Percentiles rank a stretch among this genome's conserved stretches.
These are phyloP conservation scores for Fusarium setosum DNA, from an alignment of 2,329 filamentous ascomycete genomes.

Conservation along the genomic window DNA sequence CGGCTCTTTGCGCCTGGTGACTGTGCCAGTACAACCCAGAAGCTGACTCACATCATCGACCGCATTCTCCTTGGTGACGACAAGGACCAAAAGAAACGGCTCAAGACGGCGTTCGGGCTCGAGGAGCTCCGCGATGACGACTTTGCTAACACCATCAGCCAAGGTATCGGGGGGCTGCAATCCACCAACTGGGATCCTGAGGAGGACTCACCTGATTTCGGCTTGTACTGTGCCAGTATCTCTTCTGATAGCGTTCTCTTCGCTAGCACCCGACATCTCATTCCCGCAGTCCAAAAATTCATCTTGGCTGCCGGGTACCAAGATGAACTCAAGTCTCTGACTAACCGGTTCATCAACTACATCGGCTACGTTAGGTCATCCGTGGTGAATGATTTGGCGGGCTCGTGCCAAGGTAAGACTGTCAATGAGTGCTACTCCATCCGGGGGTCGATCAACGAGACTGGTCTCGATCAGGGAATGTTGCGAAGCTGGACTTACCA, in stretches of 20 bases:
- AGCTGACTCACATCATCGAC: conserved; percentile 62
- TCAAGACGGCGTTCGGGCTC: conserved; percentile 60
- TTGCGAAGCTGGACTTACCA: conserved; percentile 63
- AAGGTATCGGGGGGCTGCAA: conserved; percentile 58
- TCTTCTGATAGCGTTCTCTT: conserved; percentile 56
- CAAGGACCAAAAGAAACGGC: conserved; percentile 57
- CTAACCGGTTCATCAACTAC: conserved; percentile 62
- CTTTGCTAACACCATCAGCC: conserved; percentile 57
- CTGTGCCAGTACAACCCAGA: conserved; percentile 74
- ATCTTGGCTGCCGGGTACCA: conserved; percentile 56
- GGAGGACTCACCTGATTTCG: conserved; percentile 54
- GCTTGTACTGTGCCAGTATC: conserved; percentile 60
- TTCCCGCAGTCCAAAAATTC: conserved; percentile 50
- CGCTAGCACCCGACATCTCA: conserved; percentile 51
- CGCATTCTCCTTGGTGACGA: conserved; percentile 58
- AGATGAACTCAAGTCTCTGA: conserved; percentile 50
- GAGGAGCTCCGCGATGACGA: conserved; percentile 58
- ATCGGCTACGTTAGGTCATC: conserved; percentile 56
- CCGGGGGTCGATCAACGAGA: conserved; percentile 36
- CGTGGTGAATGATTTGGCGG: conserved; percentile 43
- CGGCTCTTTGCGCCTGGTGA: conserved; percentile 62
- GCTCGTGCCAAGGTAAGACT: conserved; percentile 39
- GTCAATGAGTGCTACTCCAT: conserved; percentile 47
- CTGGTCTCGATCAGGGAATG: conserved; percentile 31
- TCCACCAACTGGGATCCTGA: conserved; percentile 65